Conservation (phyloP, 192 early-diverging fungal species). For the Backusella westeae region DNA sequence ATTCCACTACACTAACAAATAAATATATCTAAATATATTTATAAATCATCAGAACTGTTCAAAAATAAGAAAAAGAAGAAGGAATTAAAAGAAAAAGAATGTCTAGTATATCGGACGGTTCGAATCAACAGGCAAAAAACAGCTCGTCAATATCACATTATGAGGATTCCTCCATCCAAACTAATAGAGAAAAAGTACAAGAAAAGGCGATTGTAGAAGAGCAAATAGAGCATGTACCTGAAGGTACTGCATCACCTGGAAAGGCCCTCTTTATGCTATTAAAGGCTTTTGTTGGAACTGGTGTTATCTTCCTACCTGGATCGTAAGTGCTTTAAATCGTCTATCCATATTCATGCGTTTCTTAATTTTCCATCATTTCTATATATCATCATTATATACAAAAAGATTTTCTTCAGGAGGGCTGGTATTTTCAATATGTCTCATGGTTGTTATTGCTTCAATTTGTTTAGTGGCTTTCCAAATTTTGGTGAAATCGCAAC, state of each 20-base stretch:
- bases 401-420: conserved; percentile 58
- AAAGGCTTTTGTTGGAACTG: conserved; percentile 67
- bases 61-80: neutral
- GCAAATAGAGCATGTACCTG: conserved; percentile 26
- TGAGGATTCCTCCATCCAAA: neutral
- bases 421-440: conserved; percentile 57
- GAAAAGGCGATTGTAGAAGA: neutral
- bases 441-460: conserved; percentile 59
- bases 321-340: conserved; percentile 17
- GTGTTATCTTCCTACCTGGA: conserved; percentile 56
- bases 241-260: conserved; percentile 43
- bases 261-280: conserved; percentile 64
- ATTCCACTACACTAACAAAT: neutral
- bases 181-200: neutral
- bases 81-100: neutral
- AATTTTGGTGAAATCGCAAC: conserved; percentile 41
- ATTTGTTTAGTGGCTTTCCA: conserved; percentile 61
- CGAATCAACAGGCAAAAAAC: conserved; percentile 1
- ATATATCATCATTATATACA: conserved; percentile 9
- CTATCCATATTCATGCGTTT: neutral
- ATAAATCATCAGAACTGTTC: neutral
- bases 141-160: neutral
- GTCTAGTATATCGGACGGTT: neutral
- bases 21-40: neutral
- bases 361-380: neutral